phyloP scores from a whole-genome alignment of 805 yeast species.

The Metschnikowia anglica region DNA sequence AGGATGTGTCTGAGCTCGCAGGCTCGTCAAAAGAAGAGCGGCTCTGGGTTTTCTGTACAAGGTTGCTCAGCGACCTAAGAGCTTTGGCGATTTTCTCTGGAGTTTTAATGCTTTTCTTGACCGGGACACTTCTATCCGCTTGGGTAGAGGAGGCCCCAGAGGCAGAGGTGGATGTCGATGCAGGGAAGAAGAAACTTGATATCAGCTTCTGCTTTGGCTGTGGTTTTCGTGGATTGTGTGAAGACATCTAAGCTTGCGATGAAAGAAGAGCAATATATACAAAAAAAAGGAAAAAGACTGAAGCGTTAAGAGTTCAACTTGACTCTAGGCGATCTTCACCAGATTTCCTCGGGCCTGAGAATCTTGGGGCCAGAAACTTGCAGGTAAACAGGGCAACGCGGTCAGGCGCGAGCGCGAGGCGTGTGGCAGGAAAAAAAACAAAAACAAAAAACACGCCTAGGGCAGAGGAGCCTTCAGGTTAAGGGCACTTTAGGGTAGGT shows the following conservation, averaged over 20 bases:
- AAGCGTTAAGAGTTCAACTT: too few relatives aligned
- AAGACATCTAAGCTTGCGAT: constrained; percentile 7
- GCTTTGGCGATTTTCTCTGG: constrained; percentile 8
- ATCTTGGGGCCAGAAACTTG: constrained; percentile 2
- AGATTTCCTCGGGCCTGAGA: constrained; percentile 1
- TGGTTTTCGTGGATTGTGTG: constrained; percentile 16
- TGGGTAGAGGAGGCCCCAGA: constrained; percentile 4
- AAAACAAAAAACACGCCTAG: constrained; percentile 5
- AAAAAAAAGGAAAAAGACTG: not conserved
- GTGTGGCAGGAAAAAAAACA: not conserved
- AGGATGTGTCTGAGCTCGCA: constrained; percentile 33
- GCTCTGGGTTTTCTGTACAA: constrained; percentile 11
- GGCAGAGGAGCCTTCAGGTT: not conserved
- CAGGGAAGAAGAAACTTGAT: constrained; percentile 28
- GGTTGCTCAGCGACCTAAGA: constrained; percentile 5
- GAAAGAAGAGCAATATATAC: not conserved
- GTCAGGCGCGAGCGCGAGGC: not conserved
- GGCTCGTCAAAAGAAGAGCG: constrained; percentile 21
- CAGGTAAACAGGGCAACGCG: not conserved
- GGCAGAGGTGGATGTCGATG: constrained; percentile 4
- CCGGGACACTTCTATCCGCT: too few relatives aligned
- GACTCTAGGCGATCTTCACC: too few relatives aligned
- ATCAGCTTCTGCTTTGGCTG: constrained; percentile 27
- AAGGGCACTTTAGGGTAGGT: too few relatives aligned
- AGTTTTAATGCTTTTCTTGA: constrained; percentile 2